Evolutionary conservation across 2,329 filamentous ascomycete species (phyloP), one percentile per base, ranked within the genome.

Genomic region (Phaeosphaeriaceae sp.): DNA sequence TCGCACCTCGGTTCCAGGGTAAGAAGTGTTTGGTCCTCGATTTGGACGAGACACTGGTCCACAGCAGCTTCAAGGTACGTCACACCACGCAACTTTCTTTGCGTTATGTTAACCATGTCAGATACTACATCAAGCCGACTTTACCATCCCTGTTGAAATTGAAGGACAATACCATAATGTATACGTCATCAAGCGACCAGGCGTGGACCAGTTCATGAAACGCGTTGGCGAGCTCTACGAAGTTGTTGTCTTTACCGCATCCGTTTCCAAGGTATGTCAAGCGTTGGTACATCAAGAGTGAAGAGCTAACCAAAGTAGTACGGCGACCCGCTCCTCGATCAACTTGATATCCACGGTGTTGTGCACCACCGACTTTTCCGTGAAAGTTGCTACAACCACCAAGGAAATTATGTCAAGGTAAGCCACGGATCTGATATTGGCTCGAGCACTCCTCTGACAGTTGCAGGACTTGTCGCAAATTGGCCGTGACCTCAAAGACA

Each of bases 101-200:
- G 11, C 19, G 40, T 31, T 3, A 62, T 53, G 42, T 56, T 73
- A 52, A 74, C 41, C 21, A 51, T n/a, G 51, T 11, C 73, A 98
- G 93, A 95, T 98, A 67, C 85, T 99, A 47, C 93, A 98, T 73
- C 94, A 98, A 83, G 95, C 95, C 57, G 95, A 99, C 79, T 98
- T 99, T 76, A 99, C 95, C 6, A 98, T 99, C 75, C 95, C 95
- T 0, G 95, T 99, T 27, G 95, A 99, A 74, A 99, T 99, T 64
- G 95, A 99, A 82, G 95, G 95, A 56, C 96, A 97, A 78, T 98
- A 96, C 76, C 95, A 99, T 81, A 99, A 99, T 73, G 96, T 99
- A 54, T 99, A 99, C 76, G 95, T 99, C 65, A 99, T 99, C 78
- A 99, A 99, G 82, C 88, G 95, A 71, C 95, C 95, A n/a, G 95